Evolutionary conservation across 148 eudicot species (phyloP).

Genomic region (Nyssa sinensis): DNA sequence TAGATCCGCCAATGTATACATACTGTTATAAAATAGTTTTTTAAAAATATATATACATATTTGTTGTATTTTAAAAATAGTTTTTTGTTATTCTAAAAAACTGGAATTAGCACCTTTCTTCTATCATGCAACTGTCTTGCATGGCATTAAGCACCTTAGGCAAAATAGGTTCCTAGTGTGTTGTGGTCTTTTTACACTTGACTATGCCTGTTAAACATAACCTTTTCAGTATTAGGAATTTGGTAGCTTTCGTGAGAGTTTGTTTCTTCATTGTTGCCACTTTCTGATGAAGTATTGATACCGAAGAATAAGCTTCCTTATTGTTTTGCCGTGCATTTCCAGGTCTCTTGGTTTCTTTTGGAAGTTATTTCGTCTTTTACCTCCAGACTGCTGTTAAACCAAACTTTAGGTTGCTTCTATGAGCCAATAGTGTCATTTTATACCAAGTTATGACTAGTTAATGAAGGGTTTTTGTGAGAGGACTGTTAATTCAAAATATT

Average conservation of each 20-base stretch:
- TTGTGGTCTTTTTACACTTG: not conserved
- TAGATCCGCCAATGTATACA: too few relatives aligned
- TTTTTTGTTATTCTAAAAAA: too few relatives aligned
- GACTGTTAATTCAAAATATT: constrained; percentile 28
- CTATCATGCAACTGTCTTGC: not conserved
- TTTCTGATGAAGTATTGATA: not conserved
- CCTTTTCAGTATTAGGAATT: not conserved
- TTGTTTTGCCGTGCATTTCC: not conserved
- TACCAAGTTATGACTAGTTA: constrained; percentile 31
- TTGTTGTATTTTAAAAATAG: too few relatives aligned
- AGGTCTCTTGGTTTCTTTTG: not conserved
- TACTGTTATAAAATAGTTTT: too few relatives aligned
- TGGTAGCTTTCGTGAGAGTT: not conserved
- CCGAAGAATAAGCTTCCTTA: not conserved
- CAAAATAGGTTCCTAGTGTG: not conserved
- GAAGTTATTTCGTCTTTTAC: not conserved
- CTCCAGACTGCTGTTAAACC: not conserved
- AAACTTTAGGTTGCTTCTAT: not conserved
- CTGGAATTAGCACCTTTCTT: not conserved
- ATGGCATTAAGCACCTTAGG: not conserved
- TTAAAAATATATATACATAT: too few relatives aligned
- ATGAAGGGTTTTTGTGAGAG: constrained; percentile 50
- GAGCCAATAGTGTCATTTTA: not conserved
- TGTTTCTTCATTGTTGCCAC: not conserved
- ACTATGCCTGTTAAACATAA: not conserved